Evolutionary conservation across 129 eudicot genomes (phyloP).

Genomic region (Arctium lappa): DNA sequence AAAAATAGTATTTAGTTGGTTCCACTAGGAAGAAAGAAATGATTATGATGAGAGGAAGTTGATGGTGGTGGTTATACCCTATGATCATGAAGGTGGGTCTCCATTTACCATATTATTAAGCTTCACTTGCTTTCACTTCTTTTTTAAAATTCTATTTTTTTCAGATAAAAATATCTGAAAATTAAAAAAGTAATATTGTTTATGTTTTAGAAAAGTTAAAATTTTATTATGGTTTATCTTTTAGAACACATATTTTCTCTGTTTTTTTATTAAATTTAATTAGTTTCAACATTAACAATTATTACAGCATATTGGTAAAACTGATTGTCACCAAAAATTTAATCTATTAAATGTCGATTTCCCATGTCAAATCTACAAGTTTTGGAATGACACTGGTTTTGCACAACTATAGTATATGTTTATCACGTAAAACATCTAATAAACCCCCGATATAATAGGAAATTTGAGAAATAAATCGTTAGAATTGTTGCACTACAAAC

Average conservation of each 20-base stretch:
- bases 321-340: not conserved
- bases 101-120: constrained; percentile 26
- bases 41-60: constrained; percentile 6
- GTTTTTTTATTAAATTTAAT: not conserved
- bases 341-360: not conserved
- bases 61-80: constrained; percentile 26
- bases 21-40: constrained; percentile 10
- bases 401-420: not conserved
- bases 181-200: not conserved
- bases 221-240: not conserved
- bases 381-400: not conserved
- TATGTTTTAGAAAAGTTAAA: not conserved
- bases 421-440: not conserved
- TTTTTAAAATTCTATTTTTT: not conserved
- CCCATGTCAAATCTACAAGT: not conserved
- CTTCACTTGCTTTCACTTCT: constrained; percentile 3
- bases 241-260: not conserved
- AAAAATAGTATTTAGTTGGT: constrained; percentile 3
- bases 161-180: not conserved
- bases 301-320: not conserved
- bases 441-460: too few relatives aligned
- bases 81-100: constrained; percentile 35
- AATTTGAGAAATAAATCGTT: too few relatives aligned
- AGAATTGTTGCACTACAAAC: too few relatives aligned
- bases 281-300: not conserved